Evolutionary conservation across 345 rosid species (phyloP), one percentile per base, ranked within the genome.

Genomic region (Brassica incana): DNA sequence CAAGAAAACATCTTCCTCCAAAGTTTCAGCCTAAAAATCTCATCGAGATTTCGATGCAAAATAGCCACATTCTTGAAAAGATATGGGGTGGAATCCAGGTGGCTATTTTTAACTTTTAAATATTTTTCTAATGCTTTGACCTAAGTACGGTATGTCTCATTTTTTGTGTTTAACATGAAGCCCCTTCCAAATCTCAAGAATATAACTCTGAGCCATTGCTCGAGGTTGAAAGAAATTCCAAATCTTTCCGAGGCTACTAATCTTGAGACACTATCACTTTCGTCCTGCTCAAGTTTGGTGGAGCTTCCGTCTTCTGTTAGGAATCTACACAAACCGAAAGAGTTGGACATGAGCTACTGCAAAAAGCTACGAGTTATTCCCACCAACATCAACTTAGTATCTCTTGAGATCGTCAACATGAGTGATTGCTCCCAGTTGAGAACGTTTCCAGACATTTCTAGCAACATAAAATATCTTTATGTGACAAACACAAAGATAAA

Each of bases 1-100:
- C 83, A 0, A 1, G n/a, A 1, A 68, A 30, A 12, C 40, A 59
- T 38, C 48, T 83, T 40, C 81, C 86, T 25, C 48, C 25, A 30
- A 69, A 20, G 5, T 77, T 74, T 20, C n/a, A 11, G 8, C 67
- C 56, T 0, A 71, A 65, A 8, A 27, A 68, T 4, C 68, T 67
- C n/a, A 16, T 80, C 2, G 69, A 63, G 5, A 35, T 35, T 35
- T 35, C 45, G 77, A 9, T 4, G 8, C 7, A 15, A 78, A 29
- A 0, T 2, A 64, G 83, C 38, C 38, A 6, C 73, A 16, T 25
- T 0, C 29, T 83, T 0, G 35, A 77, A 18, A 67, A 80, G 32
- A 56, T 67, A 0, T 67, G 71, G 71, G 18, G 3, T 10, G 71
- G 58, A 67, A 23, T 67, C 10, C 10, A 40, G 71, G 71, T 67